These are phyloP conservation scores for Cornus kousa DNA, from an alignment of 148 eudicot species.

Conservation along the genomic window DNA sequence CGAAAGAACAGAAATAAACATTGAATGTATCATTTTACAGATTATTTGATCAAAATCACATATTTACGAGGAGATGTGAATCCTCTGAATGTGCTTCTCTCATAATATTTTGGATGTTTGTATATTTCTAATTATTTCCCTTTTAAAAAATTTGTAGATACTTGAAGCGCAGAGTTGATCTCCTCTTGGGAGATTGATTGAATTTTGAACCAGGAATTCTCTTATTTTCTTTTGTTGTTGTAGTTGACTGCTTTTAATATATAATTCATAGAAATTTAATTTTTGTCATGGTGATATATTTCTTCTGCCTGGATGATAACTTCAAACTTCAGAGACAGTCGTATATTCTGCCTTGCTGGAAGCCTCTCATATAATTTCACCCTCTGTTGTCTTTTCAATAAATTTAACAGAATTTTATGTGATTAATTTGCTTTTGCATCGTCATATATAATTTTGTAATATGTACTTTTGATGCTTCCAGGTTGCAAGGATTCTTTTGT, in stretches of 20 bases:
- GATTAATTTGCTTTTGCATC: neutral
- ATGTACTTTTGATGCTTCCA: conserved; percentile 30
- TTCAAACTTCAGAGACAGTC: neutral
- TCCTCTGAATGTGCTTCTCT: neutral
- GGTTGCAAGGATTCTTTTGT: conserved; percentile 78
- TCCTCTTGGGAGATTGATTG: neutral
- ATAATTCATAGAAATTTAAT: neutral
- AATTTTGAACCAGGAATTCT: neutral
- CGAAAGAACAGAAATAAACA: neutral
- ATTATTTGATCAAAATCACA: too few species aligned
- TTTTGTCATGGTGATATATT: neutral
- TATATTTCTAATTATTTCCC: neutral
- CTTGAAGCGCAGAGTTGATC: neutral
- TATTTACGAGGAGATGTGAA: neutral
- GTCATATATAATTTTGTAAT: conserved; percentile 14
- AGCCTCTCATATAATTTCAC: neutral
- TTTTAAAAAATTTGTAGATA: neutral
- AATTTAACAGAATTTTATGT: neutral
- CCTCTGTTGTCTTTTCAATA: neutral
- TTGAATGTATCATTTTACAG: neutral
- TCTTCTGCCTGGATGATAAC: neutral
- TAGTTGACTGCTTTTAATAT: too few species aligned
- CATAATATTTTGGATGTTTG: neutral
- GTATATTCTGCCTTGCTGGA: neutral
- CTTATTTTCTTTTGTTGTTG: neutral